Conservation (phyloP, 768 basidiomycete genomes). For the Phaeotremella skinneri region DNA sequence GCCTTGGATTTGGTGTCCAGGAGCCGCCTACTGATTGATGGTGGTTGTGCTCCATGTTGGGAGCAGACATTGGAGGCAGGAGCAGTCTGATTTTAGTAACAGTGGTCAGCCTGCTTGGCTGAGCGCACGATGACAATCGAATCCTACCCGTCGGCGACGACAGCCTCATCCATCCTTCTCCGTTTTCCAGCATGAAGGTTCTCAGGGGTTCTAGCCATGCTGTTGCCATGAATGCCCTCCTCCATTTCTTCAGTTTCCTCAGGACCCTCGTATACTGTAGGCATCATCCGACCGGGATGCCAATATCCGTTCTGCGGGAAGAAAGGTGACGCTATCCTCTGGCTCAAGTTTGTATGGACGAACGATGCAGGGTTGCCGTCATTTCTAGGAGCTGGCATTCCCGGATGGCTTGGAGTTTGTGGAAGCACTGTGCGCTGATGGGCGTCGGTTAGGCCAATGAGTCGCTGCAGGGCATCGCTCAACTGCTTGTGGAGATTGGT, state of each 20-base stretch:
- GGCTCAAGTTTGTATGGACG: neutral
- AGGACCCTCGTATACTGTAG: neutral
- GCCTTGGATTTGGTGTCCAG: neutral
- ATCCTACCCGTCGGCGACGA: no score
- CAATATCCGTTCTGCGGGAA: neutral
- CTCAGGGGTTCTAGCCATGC: no score
- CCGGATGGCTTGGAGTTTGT: neutral
- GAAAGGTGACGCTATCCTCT: neutral
- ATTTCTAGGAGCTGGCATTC: no score
- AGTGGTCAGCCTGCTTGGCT: no score
- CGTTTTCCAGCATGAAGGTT: no score
- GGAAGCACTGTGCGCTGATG: neutral
- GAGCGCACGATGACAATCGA: no score
- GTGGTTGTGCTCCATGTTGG: neutral
- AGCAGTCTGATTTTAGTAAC: no score
- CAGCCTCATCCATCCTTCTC: neutral
- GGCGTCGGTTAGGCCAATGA: neutral
- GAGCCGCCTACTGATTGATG: conserved; percentile 1
- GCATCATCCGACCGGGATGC: neutral
- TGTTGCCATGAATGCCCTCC: no score
- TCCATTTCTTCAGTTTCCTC: neutral
- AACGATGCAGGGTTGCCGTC: no score
- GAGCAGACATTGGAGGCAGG: neutral
- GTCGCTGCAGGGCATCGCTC: neutral
- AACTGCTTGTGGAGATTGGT: neutral